phyloP scores from a whole-genome alignment of 768 basidiomycete species.

The Tylopilus rubrobrunneus region DNA sequence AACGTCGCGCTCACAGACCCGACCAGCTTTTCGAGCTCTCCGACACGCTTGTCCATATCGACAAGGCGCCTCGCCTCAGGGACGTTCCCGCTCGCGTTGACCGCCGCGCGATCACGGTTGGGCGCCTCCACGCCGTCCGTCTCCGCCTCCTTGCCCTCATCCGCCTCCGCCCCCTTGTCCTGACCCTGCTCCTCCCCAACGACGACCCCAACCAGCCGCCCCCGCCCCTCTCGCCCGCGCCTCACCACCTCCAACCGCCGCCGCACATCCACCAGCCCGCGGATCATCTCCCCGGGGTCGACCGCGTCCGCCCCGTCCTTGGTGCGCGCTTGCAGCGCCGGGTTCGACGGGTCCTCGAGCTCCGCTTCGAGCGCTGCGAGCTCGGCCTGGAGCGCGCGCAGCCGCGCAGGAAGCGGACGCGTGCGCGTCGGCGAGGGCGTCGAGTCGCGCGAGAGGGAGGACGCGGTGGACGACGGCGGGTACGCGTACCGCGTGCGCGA shows the following conservation, averaged over 20 bases:
- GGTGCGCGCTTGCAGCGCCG: conserved; percentile 55
- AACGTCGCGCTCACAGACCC: conserved; percentile 76
- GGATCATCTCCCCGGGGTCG: conserved; percentile 72
- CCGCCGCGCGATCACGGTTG: neutral
- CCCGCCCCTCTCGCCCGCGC: conserved; percentile 62
- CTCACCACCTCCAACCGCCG: conserved; percentile 64
- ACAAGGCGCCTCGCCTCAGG: conserved; percentile 50
- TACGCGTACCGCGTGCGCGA: conserved; percentile 62
- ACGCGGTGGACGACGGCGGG: conserved; percentile 51
- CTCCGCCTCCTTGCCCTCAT: too few relatives aligned
- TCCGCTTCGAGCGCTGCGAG: conserved; percentile 76
- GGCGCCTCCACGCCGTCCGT: neutral
- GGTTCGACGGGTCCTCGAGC: conserved; percentile 77
- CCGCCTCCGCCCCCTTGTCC: neutral
- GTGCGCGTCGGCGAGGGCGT: conserved; percentile 32
- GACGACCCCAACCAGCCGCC: conserved; percentile 57
- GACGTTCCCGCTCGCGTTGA: conserved; percentile 18
- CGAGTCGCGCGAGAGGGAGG: conserved; percentile 40
- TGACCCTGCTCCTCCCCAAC: conserved; percentile 23
- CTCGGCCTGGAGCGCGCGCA: conserved; percentile 72
- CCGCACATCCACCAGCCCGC: conserved; percentile 73
- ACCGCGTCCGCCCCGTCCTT: conserved; percentile 43
- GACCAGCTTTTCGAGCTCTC: conserved; percentile 76
- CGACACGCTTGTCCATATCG: conserved; percentile 80
- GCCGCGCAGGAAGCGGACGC: conserved; percentile 51